Evolutionary conservation across 257 asterid genomes (phyloP).

Genomic region (Eustoma russellianum): DNA sequence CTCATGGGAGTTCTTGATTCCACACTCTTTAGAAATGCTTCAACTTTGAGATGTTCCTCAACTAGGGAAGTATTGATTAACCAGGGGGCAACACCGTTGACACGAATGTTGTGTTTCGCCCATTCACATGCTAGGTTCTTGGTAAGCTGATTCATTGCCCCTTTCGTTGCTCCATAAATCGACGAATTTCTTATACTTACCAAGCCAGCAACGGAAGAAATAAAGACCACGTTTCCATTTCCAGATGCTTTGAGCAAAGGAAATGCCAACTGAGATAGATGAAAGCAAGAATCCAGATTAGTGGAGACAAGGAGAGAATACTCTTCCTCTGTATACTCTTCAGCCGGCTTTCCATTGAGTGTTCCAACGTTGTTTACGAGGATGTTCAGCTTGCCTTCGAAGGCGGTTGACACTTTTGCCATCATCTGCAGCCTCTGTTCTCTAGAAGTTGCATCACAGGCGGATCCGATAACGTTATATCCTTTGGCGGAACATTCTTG

Average conservation of each 20-base stretch:
- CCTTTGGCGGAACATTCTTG: slow-evolving; percentile 2
- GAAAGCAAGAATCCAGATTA: slow-evolving; percentile 16
- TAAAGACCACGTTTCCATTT: slow-evolving; percentile 16
- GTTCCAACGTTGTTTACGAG: slow-evolving; percentile 8
- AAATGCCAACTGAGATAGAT: slow-evolving; percentile 15
- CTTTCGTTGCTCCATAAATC: slow-evolving; percentile 5
- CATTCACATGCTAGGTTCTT: slow-evolving; percentile 14
- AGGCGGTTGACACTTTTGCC: background rate
- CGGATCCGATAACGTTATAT: slow-evolving; percentile 3
- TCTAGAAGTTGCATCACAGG: slow-evolving; percentile 6
- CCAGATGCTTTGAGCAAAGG: slow-evolving; percentile 15
- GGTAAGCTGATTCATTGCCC: slow-evolving; percentile 7
- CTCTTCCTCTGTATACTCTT: background rate
- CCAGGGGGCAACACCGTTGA: slow-evolving; percentile 9
- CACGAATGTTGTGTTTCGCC: slow-evolving; percentile 9
- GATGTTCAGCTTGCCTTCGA: slow-evolving; percentile 1
- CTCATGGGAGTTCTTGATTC: slow-evolving; percentile 11
- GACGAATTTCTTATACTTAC: background rate
- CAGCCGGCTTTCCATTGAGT: background rate
- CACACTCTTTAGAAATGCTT: background rate
- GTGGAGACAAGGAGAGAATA: slow-evolving; percentile 3
- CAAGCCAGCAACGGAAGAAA: slow-evolving; percentile 14
- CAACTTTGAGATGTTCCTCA: background rate
- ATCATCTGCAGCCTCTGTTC: background rate
- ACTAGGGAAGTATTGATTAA: background rate